Evolutionary conservation across 2,329 filamentous ascomycete species (phyloP).

Genomic region (Dactylonectria estremocensis): DNA sequence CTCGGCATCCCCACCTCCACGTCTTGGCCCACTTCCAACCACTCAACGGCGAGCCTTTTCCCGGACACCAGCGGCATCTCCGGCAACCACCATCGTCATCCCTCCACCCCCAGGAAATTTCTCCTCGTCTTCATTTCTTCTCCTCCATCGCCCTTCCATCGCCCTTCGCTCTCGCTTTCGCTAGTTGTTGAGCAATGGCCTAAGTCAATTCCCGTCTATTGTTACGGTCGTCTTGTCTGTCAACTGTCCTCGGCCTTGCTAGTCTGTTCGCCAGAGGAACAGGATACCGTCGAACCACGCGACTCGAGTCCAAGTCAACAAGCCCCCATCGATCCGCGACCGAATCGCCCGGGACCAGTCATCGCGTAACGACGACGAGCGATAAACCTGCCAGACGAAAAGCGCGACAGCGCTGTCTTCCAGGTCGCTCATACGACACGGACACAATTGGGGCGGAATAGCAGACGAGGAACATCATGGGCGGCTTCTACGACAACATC

Average conservation of each 20-base stretch:
- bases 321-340: not conserved
- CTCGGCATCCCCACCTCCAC: slow-evolving; percentile 49
- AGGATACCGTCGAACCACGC: slow-evolving; percentile 4
- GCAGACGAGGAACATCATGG: slow-evolving; percentile 30
- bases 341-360: not conserved
- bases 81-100: slow-evolving; percentile 38
- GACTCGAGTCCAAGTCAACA: not conserved
- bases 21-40: slow-evolving; percentile 42
- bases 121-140: slow-evolving; percentile 27
- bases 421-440: not conserved
- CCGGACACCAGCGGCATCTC: slow-evolving; percentile 43
- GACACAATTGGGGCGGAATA: not conserved
- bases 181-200: slow-evolving; percentile 32
- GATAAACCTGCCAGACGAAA: not conserved
- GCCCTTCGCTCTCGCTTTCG: slow-evolving; percentile 34
- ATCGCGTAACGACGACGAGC: not conserved
- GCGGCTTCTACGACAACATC: slow-evolving; percentile 40
- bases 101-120: slow-evolving; percentile 20
- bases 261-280: slow-evolving; percentile 11
- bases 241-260: not conserved
- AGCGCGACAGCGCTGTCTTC: not conserved
- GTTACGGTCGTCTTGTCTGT: slow-evolving; percentile 8
- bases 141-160: not conserved
- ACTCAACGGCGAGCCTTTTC: slow-evolving; percentile 45
- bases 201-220: slow-evolving; percentile 27